phyloP scores from a whole-genome alignment of 2,329 filamentous ascomycete species.

The Neonectria hederae region DNA sequence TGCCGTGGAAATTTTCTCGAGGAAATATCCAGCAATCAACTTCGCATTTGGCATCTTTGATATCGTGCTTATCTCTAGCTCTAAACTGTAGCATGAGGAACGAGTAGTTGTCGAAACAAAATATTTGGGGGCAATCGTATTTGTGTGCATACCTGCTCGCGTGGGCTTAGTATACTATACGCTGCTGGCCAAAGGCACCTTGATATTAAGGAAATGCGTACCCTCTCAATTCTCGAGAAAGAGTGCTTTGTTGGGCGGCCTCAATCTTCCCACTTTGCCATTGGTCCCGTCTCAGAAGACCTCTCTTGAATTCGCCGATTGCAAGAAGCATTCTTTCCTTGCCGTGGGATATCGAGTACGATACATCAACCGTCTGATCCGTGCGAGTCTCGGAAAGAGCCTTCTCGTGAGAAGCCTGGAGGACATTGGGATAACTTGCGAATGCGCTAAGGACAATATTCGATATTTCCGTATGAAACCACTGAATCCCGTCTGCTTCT shows the following conservation, averaged over 20 bases:
- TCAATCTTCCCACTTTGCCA: conserved; percentile 6
- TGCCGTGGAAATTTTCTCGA: neutral
- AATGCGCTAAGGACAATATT: conserved; percentile 10
- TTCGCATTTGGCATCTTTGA: conserved; percentile 12
- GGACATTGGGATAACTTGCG: neutral
- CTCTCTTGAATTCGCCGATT: conserved; percentile 9
- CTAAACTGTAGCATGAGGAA: conserved; percentile 14
- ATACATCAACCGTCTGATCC: conserved; percentile 4
- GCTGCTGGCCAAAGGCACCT: neutral
- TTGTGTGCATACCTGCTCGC: neutral
- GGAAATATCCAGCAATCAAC: conserved; percentile 12
- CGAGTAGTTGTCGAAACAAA: conserved; percentile 9
- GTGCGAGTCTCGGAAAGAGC: conserved; percentile 5
- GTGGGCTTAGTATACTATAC: neutral
- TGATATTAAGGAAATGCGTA: neutral
- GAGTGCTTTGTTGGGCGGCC: neutral
- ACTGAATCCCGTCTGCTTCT: conserved; percentile 4
- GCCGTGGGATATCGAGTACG: conserved; percentile 3
- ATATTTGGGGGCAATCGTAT: conserved; percentile 4
- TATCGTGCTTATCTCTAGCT: conserved; percentile 2
- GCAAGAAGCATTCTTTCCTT: conserved; percentile 1
- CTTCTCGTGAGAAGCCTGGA: conserved; percentile 5
- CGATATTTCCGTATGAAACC: conserved; percentile 11
- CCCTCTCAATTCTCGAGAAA: conserved; percentile 10
- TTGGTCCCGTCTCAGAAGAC: neutral